Percentiles rank a stretch among this genome's conserved stretches.
Evolutionary conservation across 805 yeast genomes (phyloP).

Genomic region (Brettanomyces custersianus): DNA sequence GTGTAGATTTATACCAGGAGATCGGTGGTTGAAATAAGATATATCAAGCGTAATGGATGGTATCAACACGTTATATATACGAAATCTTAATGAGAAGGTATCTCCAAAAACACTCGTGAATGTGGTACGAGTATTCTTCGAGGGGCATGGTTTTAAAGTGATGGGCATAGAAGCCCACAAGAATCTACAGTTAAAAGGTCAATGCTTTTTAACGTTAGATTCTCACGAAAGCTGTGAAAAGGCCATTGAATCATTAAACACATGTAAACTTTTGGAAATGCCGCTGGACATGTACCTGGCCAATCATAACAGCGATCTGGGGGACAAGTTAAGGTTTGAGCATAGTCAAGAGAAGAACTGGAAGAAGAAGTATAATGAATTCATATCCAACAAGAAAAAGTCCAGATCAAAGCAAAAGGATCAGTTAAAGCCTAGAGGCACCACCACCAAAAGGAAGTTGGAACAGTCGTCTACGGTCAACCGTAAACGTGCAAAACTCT

Average conservation of each 20-base stretch:
- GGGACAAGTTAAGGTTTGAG: constrained; percentile 5
- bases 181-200: constrained; percentile 66
- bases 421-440: too few relatives aligned
- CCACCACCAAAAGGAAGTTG: constrained; percentile 8
- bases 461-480: constrained; percentile 10
- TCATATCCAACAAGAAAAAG: constrained; percentile 11
- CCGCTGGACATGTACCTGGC: constrained; percentile 39
- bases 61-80: constrained; percentile 40
- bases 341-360: constrained; percentile 4
- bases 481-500: constrained; percentile 1
- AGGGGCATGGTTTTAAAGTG: constrained; percentile 36
- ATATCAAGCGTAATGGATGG: too few relatives aligned
- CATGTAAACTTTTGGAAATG: constrained; percentile 35
- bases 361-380: constrained; percentile 12
- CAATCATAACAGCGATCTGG: constrained; percentile 35
- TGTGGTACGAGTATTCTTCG: constrained; percentile 34
- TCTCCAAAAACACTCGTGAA: constrained; percentile 40
- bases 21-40: too few relatives aligned
- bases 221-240: constrained; percentile 31
- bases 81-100: constrained; percentile 66
- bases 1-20: too few relatives aligned
- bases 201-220: constrained; percentile 64
- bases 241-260: constrained; percentile 37
- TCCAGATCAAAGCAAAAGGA: constrained; percentile 14
- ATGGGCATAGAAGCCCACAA: constrained; percentile 46